Evolutionary conservation across 345 rosid species (phyloP).

Genomic region (rapeseed (Brassica napus)): DNA sequence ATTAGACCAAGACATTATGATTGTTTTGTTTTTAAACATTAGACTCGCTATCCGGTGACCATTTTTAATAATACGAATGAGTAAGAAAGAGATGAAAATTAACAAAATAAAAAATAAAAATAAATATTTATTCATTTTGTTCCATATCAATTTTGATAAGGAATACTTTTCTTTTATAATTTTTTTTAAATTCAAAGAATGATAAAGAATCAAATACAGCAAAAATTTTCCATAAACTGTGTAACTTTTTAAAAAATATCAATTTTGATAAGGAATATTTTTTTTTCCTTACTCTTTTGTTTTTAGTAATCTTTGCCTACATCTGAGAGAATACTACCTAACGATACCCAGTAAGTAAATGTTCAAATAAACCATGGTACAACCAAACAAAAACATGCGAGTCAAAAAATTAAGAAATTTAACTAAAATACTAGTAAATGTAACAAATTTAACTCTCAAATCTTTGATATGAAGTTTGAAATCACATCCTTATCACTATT

Average conservation of each 20-base stretch:
- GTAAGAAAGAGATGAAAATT: too few relatives aligned
- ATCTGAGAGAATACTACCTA: background rate
- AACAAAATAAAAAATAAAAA: too few relatives aligned
- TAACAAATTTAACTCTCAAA: background rate
- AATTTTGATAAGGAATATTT: too few relatives aligned
- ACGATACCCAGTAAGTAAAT: background rate
- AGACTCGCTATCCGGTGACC: too few relatives aligned
- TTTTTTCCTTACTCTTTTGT: background rate
- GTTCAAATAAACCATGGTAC: background rate
- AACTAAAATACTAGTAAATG: background rate
- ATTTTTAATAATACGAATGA: too few relatives aligned
- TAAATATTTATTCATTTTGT: too few relatives aligned
- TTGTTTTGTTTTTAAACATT: background rate
- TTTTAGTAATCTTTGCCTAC: background rate
- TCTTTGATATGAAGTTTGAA: background rate
- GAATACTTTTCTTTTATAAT: too few relatives aligned
- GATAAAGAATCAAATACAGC: too few relatives aligned
- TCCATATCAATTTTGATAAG: too few relatives aligned
- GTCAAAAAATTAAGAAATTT: background rate
- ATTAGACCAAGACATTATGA: background rate
- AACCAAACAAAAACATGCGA: background rate
- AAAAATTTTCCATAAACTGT: too few relatives aligned
- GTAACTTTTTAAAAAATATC: too few relatives aligned
- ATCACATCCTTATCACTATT: slow-evolving; percentile 2
- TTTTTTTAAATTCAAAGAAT: too few relatives aligned